Conservation (phyloP, 1,284 basidiomycete genomes). For the Waitea zeae region DNA sequence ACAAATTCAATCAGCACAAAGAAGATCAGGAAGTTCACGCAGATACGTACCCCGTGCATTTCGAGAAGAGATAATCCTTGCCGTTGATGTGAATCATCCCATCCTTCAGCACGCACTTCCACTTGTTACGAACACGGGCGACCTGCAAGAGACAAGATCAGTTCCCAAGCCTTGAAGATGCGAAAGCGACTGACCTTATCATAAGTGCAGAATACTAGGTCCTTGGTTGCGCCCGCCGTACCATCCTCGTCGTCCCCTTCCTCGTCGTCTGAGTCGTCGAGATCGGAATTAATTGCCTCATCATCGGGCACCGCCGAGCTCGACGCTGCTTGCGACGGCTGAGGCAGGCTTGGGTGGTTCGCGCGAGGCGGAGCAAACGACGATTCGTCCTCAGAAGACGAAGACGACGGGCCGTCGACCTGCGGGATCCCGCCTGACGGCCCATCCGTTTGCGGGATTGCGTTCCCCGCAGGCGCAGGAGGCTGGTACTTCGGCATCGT, state of each 20-base stretch:
- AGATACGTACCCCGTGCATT: constrained; percentile 67
- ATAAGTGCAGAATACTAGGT: constrained; percentile 97
- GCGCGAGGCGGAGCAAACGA: constrained; percentile 38
- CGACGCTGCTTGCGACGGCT: constrained; percentile 13
- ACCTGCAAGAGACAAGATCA: constrained; percentile 33
- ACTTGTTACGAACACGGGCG: constrained; percentile 97
- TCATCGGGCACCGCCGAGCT: constrained; percentile 25
- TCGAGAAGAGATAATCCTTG: constrained; percentile 92
- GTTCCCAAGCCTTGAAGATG: neutral
- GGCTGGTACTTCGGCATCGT: neutral
- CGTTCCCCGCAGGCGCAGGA: too few species aligned
- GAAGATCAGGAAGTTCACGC: neutral
- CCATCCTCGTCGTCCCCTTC: constrained; percentile 63
- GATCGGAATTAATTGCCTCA: constrained; percentile 90
- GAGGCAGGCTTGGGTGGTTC: constrained; percentile 18
- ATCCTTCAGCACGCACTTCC: constrained; percentile 99
- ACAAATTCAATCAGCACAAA: neutral
- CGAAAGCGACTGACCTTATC: constrained; percentile 61
- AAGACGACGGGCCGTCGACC: constrained; percentile 37
- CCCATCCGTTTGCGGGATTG: too few species aligned
- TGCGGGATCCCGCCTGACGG: constrained; percentile 66
- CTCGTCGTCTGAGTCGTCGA: constrained; percentile 86
- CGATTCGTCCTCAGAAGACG: constrained; percentile 43
- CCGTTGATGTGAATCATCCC: constrained; percentile 97
- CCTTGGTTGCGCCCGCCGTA: constrained; percentile 54